Percentiles rank a stretch among this genome's conserved stretches.
Evolutionary conservation across 2,329 filamentous ascomycete species (phyloP).

Genomic region (Lojkania enalia): DNA sequence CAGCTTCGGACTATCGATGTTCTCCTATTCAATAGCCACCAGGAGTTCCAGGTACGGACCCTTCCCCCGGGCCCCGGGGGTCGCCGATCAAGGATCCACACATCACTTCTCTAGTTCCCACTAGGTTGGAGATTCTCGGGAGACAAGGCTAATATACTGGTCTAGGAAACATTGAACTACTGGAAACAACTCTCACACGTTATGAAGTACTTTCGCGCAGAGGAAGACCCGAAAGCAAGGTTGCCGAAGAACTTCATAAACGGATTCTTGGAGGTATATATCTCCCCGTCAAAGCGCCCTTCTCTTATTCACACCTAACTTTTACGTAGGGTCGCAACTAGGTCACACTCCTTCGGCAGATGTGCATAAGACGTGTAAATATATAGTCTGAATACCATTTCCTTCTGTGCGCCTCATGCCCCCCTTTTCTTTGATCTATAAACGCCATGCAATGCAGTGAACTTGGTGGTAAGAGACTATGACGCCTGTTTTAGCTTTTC

Average conservation of each 20-base stretch:
- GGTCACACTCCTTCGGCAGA: not conserved
- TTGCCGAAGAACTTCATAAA: slow-evolving; percentile 90
- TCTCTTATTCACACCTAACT: slow-evolving; percentile 1
- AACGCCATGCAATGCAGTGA: slow-evolving; percentile 13
- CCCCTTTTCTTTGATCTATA: not conserved
- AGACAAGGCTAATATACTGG: slow-evolving; percentile 3
- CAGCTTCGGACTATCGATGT: slow-evolving; percentile 88
- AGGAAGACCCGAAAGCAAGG: slow-evolving; percentile 75
- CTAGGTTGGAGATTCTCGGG: not conserved
- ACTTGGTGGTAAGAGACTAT: not conserved
- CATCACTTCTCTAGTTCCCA: too few relatives aligned
- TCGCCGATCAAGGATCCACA: too few relatives aligned
- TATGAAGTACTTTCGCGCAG: slow-evolving; percentile 93
- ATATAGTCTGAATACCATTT: slow-evolving; percentile 13
- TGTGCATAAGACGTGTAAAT: slow-evolving; percentile 2
- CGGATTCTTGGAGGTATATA: slow-evolving; percentile 86
- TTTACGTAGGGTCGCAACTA: slow-evolving; percentile 13
- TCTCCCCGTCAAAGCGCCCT: not conserved
- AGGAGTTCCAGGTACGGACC: slow-evolving; percentile 81
- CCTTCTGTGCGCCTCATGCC: slow-evolving; percentile 7
- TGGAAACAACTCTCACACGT: slow-evolving; percentile 97
- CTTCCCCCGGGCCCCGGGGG: not conserved
- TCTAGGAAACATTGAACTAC: slow-evolving; percentile 95
- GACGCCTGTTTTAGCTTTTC: slow-evolving; percentile 17
- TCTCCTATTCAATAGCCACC: slow-evolving; percentile 84